Conservation (phyloP, 345 rosid species). For the Lumnitzera racemosa region DNA sequence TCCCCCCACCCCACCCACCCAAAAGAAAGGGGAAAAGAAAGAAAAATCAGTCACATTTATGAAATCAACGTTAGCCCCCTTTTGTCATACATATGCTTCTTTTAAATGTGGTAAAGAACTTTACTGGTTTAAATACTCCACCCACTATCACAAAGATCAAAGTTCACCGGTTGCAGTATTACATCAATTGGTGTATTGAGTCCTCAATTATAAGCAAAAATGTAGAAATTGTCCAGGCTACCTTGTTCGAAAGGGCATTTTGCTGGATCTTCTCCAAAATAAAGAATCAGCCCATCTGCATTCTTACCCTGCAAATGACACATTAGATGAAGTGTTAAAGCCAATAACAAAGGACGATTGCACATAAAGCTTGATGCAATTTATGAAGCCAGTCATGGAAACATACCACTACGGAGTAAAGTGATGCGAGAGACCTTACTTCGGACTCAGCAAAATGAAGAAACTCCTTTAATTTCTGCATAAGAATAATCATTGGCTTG, state of each 20-base stretch:
- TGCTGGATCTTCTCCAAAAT: conserved; percentile 96
- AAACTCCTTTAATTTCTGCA: conserved; percentile 66
- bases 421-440: conserved; percentile 69
- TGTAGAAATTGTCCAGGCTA: conserved; percentile 8
- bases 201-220: too few relatives aligned
- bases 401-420: conserved; percentile 84
- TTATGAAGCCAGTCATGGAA: background rate
- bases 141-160: too few relatives aligned
- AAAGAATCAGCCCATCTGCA: conserved; percentile 79
- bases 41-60: too few relatives aligned
- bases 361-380: background rate
- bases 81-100: too few relatives aligned
- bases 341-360: background rate
- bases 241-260: conserved; percentile 94
- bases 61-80: too few relatives aligned
- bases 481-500: conserved; percentile 5
- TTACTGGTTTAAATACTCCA: too few relatives aligned
- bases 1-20: too few relatives aligned
- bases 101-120: too few relatives aligned
- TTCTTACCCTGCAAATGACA: conserved; percentile 58
- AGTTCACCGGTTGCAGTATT: too few relatives aligned
- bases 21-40: too few relatives aligned
- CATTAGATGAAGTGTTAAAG: background rate
- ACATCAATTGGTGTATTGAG: too few relatives aligned
- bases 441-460: conserved; percentile 76